Evolutionary conservation across 805 yeast genomes (phyloP).

Genomic region (Komagataella ulmi): DNA sequence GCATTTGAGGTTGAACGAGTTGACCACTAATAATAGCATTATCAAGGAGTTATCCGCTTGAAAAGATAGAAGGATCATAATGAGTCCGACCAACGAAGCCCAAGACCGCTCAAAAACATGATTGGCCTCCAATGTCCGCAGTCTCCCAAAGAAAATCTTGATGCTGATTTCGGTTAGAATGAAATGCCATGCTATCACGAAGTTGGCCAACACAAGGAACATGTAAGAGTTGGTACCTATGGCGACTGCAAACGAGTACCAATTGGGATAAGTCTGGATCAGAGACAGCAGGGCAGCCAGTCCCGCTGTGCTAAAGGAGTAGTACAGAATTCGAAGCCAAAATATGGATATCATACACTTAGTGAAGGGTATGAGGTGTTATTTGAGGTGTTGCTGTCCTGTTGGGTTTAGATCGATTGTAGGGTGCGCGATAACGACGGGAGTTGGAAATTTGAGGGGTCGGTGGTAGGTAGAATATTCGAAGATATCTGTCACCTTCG

Average conservation of each 20-base stretch:
- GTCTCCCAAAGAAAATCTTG: slow-evolving; percentile 49
- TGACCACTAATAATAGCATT: slow-evolving; percentile 20
- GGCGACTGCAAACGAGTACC: neutral
- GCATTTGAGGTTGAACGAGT: slow-evolving; percentile 41
- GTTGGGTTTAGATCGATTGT: neutral
- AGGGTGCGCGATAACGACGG: neutral
- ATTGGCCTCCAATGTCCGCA: slow-evolving; percentile 65
- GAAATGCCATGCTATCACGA: neutral
- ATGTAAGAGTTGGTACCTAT: neutral
- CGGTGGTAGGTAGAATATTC: neutral
- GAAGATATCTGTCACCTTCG: neutral
- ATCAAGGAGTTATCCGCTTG: slow-evolving; percentile 31
- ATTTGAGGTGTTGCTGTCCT: neutral
- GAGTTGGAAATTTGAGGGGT: neutral
- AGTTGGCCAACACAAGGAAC: neutral
- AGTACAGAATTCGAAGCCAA: neutral
- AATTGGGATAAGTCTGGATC: neutral
- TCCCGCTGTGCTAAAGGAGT: neutral
- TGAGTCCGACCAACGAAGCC: slow-evolving; percentile 47
- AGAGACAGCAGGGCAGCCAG: neutral
- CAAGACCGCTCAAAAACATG: slow-evolving; percentile 57
- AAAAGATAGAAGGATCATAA: slow-evolving; percentile 44
- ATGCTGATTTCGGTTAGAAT: slow-evolving; percentile 4
- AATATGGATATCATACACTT: neutral
- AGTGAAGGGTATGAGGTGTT: neutral